phyloP scores from a whole-genome alignment of 768 basidiomycete genomes.

The Lepiota subincarnata region DNA sequence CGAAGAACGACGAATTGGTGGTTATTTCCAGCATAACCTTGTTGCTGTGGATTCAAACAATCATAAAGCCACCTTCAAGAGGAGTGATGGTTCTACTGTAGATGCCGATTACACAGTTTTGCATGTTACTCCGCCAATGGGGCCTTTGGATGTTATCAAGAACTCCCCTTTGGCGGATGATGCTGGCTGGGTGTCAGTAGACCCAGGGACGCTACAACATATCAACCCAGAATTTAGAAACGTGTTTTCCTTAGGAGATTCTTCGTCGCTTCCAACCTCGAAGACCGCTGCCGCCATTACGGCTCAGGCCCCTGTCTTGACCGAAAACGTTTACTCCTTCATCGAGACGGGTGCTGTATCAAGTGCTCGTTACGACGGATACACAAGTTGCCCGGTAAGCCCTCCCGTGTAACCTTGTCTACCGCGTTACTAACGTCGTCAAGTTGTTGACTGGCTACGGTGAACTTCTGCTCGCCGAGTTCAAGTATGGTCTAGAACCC shows the following conservation, averaged over 20 bases:
- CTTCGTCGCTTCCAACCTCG: slow-evolving; percentile 86
- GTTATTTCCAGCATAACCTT: slow-evolving; percentile 79
- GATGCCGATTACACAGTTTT: slow-evolving; percentile 78
- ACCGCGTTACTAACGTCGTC: slow-evolving; percentile 9
- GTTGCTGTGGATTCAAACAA: slow-evolving; percentile 65
- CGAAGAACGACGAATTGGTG: slow-evolving; percentile 74
- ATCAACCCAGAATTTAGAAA: slow-evolving; percentile 76
- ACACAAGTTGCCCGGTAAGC: slow-evolving; percentile 82
- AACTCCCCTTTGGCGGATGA: slow-evolving; percentile 73
- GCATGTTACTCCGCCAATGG: slow-evolving; percentile 92
- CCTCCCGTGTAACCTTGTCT: slow-evolving; percentile 5
- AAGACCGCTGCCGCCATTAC: slow-evolving; percentile 97
- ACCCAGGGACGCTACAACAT: slow-evolving; percentile 78
- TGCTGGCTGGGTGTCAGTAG: slow-evolving; percentile 87
- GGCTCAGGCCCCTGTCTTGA: slow-evolving; percentile 84
- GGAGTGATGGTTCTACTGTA: slow-evolving; percentile 61
- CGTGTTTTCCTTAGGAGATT: slow-evolving; percentile 91
- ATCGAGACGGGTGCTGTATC: slow-evolving; percentile 70
- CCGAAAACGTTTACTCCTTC: slow-evolving; percentile 80
- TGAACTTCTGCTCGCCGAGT: slow-evolving; percentile 84
- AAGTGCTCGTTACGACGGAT: slow-evolving; percentile 78
- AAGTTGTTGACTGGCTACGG: slow-evolving; percentile 81
- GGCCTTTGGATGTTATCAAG: slow-evolving; percentile 78
- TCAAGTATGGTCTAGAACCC: slow-evolving; percentile 87
- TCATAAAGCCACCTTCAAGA: slow-evolving; percentile 83